Base-by-base conservation (phyloP, 768 basidiomycete genomes). In the Mycena vulgaris region DNA sequence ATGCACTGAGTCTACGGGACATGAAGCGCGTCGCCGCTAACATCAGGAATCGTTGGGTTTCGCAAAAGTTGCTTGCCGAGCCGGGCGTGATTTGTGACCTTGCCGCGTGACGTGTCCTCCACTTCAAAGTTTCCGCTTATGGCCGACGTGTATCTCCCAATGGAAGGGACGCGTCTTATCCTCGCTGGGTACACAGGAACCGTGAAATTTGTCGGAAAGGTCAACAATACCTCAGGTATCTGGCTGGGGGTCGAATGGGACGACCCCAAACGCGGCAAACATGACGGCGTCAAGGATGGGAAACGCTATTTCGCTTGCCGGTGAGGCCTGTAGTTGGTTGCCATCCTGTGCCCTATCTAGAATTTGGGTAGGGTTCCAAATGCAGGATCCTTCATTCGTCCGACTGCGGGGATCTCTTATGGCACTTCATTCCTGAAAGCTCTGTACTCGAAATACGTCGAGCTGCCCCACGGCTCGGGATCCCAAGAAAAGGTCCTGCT, bases 191-290 rank as follows among this genome's bases (percentile, higher is more conserved):
- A 90, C 74, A 76, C 88, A 49, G 95, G 93, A 2, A 95, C 94
- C 5, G 80, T 97, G 70, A 89, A 81, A 80, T 96, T 88, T 76
- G 80, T 87, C 17, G 95, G 95, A 2, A 71, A 78, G 1, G 90
- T 97, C 23, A 82, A 88, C 21, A 87, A 87, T 17, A 90, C 93
- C 0, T 75, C 81, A 4, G 94, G 93, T 5, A 74, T 80, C 16
- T 99, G 97, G 97, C 85, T 96, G n/a, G 97, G 97, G n/a, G 88
- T 98, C 53, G 97, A 99, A 82, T 99, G 97, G 95, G 97, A 99
- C 77, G 92, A 95, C 75, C 87, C 91, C 23, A 68, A 78, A 10
- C 89, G 96, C 65, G 97, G 97, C 30, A 97, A 93, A 79, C 96
- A 98, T 78, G 89, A 93, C 74, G 97, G 97, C 8, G 78, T 85